Evolutionary conservation across 2,329 filamentous ascomycete species (phyloP).

Genomic region (Diaporthe helianthi): DNA sequence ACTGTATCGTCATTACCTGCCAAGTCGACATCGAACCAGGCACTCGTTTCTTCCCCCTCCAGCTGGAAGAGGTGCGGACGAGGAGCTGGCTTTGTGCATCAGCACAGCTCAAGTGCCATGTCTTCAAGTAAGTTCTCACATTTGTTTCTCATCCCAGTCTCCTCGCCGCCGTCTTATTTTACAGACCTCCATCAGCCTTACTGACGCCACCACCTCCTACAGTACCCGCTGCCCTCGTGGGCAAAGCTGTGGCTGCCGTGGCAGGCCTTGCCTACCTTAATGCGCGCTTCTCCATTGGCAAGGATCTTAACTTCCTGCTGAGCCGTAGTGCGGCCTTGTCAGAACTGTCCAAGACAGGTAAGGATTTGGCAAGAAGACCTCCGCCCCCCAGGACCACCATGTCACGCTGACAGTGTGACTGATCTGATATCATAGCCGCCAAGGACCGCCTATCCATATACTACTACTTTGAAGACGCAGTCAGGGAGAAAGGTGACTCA

Average conservation of each 20-base stretch:
- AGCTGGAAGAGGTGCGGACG: neutral
- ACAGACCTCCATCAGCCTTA: neutral
- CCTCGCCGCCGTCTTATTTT: neutral
- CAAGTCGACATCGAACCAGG: conserved; percentile 2
- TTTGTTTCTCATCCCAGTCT: neutral
- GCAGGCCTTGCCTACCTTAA: conserved; percentile 65
- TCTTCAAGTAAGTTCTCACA: conserved; percentile 5
- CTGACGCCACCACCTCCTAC: neutral
- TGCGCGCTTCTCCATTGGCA: conserved; percentile 70
- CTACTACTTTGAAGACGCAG: conserved; percentile 69
- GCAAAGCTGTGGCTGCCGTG: conserved; percentile 32
- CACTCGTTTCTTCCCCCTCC: neutral
- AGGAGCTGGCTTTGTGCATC: neutral
- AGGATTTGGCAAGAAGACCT: conserved; percentile 26
- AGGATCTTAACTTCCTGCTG: conserved; percentile 63
- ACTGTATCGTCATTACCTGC: conserved; percentile 1
- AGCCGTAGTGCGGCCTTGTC: conserved; percentile 51
- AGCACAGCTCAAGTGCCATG: neutral
- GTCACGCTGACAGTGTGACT: neutral
- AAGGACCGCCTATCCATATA: conserved; percentile 66
- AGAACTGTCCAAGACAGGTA: conserved; percentile 57
- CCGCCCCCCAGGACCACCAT: too few relatives aligned
- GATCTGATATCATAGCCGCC: conserved; percentile 46
- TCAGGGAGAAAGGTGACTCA: conserved; percentile 56
- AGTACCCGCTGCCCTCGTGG: conserved; percentile 22